Base-by-base conservation (phyloP, 345 rosid species). In the Corchorus capsularis region DNA sequence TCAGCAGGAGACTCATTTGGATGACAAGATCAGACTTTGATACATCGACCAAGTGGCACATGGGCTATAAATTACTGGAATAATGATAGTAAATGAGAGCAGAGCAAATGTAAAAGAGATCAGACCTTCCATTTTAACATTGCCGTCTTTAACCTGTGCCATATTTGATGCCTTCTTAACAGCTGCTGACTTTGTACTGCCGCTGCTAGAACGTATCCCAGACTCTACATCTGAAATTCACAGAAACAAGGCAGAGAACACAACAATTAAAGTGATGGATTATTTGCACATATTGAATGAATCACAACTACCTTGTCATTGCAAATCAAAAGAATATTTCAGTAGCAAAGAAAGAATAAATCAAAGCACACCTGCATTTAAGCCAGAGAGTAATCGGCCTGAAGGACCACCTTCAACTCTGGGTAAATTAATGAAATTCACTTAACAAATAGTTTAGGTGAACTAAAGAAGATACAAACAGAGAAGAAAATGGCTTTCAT, bases 401-500 rank as follows among this genome's bases (percentile, higher is more conserved):
- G 88, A 78, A 69, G 83, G 76, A 73, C 88, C 88, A 80, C 90
- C 97, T 88, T 96, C 99, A 76, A 88, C 81, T 83, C 99, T 93
- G 90, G 77, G 5, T 77, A 70, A 69, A 80, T 78, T 35, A 72
- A 50, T 63, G 64, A 79, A 79, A 77, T 11, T 65, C 67, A 77
- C 34, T 78, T 83, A 63, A 82, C 81, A 34, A 34, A n/a, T 61
- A 69, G 16, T 39, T 17, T 43, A 69, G 61, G 64, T 63, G 70
- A 37, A 63, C 39, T 45, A 74, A 27, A 69, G 19, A 71, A 39
- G 39, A 56, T 66, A 56, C 27, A 82, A 76, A 56, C 46, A 73
- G 12, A 73, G 77, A 77, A 78, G 63, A 77, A 63, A 75, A 64
- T 7, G 20, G 59, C 54, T 75, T 45, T 61, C 92, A 64, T 92